phyloP scores from a whole-genome alignment of 495 filamentous ascomycete genomes.

The Hypoxylon perforatum region DNA sequence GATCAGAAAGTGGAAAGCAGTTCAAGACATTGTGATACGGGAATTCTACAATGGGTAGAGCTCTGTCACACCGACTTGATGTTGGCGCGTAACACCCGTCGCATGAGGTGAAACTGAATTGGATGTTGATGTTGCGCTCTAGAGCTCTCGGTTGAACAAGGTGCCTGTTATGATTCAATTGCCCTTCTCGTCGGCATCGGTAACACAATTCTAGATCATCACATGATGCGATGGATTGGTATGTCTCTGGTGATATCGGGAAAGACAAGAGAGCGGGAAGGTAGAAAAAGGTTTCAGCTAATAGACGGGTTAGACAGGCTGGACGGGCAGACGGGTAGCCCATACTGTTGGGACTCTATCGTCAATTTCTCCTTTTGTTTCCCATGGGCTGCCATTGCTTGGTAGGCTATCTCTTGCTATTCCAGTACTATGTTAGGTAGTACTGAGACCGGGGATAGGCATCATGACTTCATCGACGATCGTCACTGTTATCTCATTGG shows the following conservation, averaged over 20 bases:
- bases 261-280: background rate
- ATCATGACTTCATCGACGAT: slow-evolving; percentile 35
- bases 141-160: slow-evolving; percentile 10
- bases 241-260: too few relatives aligned
- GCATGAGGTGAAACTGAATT: slow-evolving; percentile 2
- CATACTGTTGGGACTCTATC: slow-evolving; percentile 21
- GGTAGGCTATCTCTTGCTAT: background rate
- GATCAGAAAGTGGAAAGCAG: slow-evolving; percentile 24
- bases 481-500: slow-evolving; percentile 24
- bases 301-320: background rate
- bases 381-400: too few relatives aligned
- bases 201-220: slow-evolving; percentile 15
- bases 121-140: too few relatives aligned
- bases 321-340: background rate
- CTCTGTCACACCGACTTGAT: slow-evolving; percentile 19
- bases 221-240: slow-evolving; percentile 15
- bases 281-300: slow-evolving; percentile 22
- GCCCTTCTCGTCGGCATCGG: slow-evolving; percentile 12
- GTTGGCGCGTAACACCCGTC: slow-evolving; percentile 31
- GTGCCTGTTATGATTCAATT: background rate
- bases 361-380: background rate
- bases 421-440: slow-evolving; percentile 12
- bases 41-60: slow-evolving; percentile 23
- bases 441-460: slow-evolving; percentile 3
- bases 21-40: slow-evolving; percentile 21